phyloP scores from a whole-genome alignment of 2,329 filamentous ascomycete genomes.

The Paraphaeosphaeria sporulosa region DNA sequence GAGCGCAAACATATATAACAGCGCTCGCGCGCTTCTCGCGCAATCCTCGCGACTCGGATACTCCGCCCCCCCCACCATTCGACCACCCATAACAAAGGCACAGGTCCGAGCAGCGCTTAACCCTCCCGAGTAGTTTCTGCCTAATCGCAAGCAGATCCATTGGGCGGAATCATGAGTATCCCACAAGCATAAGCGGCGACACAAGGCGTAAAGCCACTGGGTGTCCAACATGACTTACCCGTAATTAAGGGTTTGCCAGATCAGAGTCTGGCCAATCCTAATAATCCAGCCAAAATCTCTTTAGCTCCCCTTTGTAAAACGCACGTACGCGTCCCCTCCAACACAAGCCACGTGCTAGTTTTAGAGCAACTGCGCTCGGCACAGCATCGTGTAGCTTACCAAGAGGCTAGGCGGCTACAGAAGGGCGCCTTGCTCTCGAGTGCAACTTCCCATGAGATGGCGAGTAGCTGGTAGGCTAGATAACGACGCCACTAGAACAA shows the following conservation, averaged over 20 bases:
- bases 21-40: constrained; percentile 4
- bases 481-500: too few species aligned
- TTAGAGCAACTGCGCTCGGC: background rate
- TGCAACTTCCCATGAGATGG: too few species aligned
- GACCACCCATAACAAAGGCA: background rate
- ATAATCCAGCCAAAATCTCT: too few species aligned
- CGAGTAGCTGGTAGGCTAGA: background rate
- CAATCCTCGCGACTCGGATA: background rate
- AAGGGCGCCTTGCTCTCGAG: background rate
- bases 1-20: too few species aligned
- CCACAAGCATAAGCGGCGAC: background rate
- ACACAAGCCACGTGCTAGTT: too few species aligned
- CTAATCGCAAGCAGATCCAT: background rate
- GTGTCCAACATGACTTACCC: background rate
- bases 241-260: background rate
- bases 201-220: background rate
- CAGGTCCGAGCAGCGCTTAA: background rate
- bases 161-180: background rate
- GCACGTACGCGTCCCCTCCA: too few species aligned
- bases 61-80: background rate
- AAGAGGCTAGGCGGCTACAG: background rate
- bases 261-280: background rate
- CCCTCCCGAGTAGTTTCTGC: background rate
- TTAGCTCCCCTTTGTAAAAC: too few species aligned
- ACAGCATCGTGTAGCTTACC: background rate